Evolutionary conservation across 768 basidiomycete species (phyloP).

Genomic region (Xerocomellus chrysenteron): DNA sequence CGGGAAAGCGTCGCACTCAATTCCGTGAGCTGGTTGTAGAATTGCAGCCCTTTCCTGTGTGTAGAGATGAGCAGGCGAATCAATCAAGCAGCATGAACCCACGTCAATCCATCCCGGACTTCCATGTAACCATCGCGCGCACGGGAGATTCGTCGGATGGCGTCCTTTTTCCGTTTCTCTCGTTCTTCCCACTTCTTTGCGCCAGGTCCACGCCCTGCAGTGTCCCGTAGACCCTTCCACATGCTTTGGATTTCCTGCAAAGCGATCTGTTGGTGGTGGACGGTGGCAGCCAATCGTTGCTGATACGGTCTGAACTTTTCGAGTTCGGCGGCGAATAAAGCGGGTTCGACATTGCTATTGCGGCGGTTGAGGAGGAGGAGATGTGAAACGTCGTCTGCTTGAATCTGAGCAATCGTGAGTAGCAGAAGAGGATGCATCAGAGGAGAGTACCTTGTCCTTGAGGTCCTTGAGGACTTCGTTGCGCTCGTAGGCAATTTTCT

Average conservation of each 20-base stretch:
- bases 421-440: too few species aligned
- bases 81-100: constrained; percentile 33
- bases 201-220: constrained; percentile 72
- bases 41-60: constrained; percentile 80
- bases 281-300: constrained; percentile 72
- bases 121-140: constrained; percentile 86
- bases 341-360: constrained; percentile 76
- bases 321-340: constrained; percentile 88
- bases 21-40: constrained; percentile 78
- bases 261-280: constrained; percentile 71
- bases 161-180: constrained; percentile 76
- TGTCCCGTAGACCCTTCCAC: constrained; percentile 72
- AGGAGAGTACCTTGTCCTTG: constrained; percentile 89
- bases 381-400: constrained; percentile 95
- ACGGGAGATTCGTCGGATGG: constrained; percentile 65
- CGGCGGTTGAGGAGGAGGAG: constrained; percentile 88
- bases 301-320: constrained; percentile 96
- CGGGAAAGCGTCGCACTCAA: constrained; percentile 56
- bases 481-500: constrained; percentile 83
- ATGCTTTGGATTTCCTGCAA: constrained; percentile 73
- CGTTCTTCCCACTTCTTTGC: constrained; percentile 81
- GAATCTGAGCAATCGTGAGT: constrained; percentile 57
- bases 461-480: constrained; percentile 87
- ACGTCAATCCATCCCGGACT: constrained; percentile 82
- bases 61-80: background rate